phyloP scores from a whole-genome alignment of 371 early-diverging fungal genomes.

The Entomophthora muscae region DNA sequence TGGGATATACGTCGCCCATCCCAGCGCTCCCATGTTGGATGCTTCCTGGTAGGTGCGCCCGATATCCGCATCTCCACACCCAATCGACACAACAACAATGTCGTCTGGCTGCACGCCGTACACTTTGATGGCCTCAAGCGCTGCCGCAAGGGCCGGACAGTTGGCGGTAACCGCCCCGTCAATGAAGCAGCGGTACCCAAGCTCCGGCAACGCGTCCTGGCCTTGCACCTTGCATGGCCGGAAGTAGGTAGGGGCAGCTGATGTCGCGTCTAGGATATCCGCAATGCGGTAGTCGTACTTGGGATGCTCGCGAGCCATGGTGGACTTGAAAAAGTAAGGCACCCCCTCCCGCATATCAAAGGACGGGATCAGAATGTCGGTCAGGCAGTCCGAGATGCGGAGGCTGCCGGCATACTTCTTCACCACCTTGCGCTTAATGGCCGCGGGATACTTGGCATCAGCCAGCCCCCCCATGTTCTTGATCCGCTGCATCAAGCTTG shows the following conservation, averaged over 20 bases:
- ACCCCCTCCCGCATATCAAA: constrained; percentile 2
- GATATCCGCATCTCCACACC: constrained; percentile 6
- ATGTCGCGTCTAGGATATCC: constrained; percentile 9
- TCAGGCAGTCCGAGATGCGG: neutral
- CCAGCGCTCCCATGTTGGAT: neutral
- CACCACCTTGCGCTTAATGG: neutral
- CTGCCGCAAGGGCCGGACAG: constrained; percentile 2
- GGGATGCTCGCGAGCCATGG: neutral
- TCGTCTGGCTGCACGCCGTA: neutral
- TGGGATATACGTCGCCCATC: neutral
- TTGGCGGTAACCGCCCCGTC: constrained; percentile 6
- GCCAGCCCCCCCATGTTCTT: neutral
- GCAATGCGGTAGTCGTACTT: neutral
- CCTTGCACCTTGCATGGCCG: neutral
- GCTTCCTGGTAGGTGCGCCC: no score
- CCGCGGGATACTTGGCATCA: neutral
- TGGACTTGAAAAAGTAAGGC: constrained; percentile 3
- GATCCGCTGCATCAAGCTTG: neutral
- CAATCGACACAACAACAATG: neutral
- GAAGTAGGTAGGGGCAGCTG: no score
- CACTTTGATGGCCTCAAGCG: neutral
- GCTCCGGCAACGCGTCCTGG: neutral
- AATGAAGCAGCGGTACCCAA: neutral
- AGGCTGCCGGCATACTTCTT: neutral
- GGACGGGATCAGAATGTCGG: neutral